Percentiles rank a stretch among this genome's conserved stretches.
phyloP scores from a whole-genome alignment of 108 stramenopile species.

The Seminavis robusta region DNA sequence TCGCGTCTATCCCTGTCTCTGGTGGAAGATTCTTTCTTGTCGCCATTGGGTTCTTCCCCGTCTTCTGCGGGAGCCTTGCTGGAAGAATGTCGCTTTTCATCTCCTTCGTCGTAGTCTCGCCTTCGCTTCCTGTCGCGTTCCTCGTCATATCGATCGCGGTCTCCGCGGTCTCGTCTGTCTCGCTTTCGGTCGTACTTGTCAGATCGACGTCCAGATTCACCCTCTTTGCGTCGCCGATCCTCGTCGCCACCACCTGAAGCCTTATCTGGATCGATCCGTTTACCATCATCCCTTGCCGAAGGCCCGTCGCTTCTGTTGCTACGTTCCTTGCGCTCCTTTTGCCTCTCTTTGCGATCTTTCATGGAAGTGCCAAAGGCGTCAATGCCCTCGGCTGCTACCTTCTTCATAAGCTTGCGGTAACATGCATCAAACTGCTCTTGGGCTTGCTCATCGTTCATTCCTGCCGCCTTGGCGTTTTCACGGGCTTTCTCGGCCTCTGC shows the following conservation, averaged over 20 bases:
- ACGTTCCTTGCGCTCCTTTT: conserved; percentile 2
- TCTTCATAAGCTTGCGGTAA: conserved; percentile 68
- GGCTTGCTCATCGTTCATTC: conserved; percentile 60
- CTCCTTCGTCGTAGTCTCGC: not conserved
- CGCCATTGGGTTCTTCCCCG: not conserved
- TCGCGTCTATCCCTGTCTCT: no score
- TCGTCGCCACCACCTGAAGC: no score
- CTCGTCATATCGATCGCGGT: conserved; percentile 13
- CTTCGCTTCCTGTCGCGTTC: conserved; percentile 26
- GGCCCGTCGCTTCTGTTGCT: conserved; percentile 5
- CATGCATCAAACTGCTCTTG: conserved; percentile 58
- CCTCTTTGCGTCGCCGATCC: no score
- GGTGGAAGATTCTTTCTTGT: no score
- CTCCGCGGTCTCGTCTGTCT: conserved; percentile 9
- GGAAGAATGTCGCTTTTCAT: not conserved
- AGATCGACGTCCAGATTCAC: no score
- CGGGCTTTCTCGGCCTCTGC: conserved; percentile 53
- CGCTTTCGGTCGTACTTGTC: conserved; percentile 7
- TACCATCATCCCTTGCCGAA: not conserved
- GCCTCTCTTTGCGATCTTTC: not conserved
- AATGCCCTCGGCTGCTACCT: conserved; percentile 50
- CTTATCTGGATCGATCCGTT: no score
- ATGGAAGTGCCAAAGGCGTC: not conserved
- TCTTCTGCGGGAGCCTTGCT: not conserved
- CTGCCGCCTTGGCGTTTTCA: conserved; percentile 47